Evolutionary conservation across 1,139 yeast species (phyloP).

Genomic region (Lodderomyces margitis): DNA sequence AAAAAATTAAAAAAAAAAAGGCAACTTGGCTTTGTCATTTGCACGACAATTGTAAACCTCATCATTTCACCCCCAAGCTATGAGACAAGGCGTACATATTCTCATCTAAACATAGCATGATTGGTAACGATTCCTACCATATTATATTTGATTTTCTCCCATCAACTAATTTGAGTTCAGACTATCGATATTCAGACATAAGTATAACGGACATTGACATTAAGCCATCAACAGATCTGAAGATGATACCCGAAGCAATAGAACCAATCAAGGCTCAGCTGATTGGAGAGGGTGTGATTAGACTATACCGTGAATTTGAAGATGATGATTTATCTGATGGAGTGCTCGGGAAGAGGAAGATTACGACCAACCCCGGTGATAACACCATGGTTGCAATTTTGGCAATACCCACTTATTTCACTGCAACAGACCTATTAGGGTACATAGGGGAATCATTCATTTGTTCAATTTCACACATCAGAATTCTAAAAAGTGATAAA

Average conservation of each 20-base stretch:
- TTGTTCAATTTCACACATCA: constrained; percentile 64
- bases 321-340: constrained; percentile 16
- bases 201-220: constrained; percentile 30
- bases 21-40: no score
- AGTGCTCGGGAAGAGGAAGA: not conserved
- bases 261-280: constrained; percentile 59
- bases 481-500: constrained; percentile 65
- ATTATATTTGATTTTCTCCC: constrained; percentile 28
- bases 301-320: constrained; percentile 57
- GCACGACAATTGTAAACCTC: no score
- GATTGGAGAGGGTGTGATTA: constrained; percentile 71
- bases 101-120: constrained; percentile 23
- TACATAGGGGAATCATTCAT: constrained; percentile 66
- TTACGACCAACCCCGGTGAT: constrained; percentile 34
- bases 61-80: no score
- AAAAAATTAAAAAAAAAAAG: no score
- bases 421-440: constrained; percentile 80
- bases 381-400: constrained; percentile 72
- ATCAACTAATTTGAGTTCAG: constrained; percentile 6
- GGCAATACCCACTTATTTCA: constrained; percentile 85
- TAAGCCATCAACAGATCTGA: constrained; percentile 12
- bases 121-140: constrained; percentile 46
- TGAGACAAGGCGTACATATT: no score
- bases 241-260: constrained; percentile 14
- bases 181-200: constrained; percentile 33